Conservation (phyloP, 768 basidiomycete genomes). For the Pleurotus eryngii region DNA sequence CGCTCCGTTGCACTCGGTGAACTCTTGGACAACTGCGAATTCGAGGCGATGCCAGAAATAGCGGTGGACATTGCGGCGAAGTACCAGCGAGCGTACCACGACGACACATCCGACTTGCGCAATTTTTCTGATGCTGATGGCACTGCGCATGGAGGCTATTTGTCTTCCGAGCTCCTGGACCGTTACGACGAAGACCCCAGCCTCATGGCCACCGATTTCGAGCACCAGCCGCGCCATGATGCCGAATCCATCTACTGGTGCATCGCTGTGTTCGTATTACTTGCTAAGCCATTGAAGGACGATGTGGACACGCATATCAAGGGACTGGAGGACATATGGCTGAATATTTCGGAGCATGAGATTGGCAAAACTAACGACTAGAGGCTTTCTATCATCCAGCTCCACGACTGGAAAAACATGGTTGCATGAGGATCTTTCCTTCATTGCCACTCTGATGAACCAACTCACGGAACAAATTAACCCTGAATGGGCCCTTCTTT, state of each 20-base stretch:
- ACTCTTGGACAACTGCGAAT: not conserved
- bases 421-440: too few species aligned
- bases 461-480: too few species aligned
- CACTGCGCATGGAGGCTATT: not conserved
- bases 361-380: not conserved
- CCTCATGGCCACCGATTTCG: too few species aligned
- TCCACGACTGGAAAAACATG: too few species aligned
- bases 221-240: constrained; percentile 5
- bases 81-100: not conserved
- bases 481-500: constrained; percentile 6
- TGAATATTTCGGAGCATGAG: not conserved
- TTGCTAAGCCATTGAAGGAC: not conserved
- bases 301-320: too few species aligned
- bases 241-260: constrained; percentile 6
- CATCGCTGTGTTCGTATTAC: not conserved
- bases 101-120: not conserved
- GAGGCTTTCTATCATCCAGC: too few species aligned
- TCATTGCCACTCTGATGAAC: too few species aligned
- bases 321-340: not conserved
- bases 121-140: not conserved
- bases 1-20: constrained; percentile 2
- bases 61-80: too few species aligned
- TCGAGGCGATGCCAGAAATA: not conserved
- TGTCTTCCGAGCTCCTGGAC: not conserved
- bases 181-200: too few species aligned